Conservation (phyloP, 495 filamentous ascomycete genomes). For the Lasiosphaeria hispida region DNA sequence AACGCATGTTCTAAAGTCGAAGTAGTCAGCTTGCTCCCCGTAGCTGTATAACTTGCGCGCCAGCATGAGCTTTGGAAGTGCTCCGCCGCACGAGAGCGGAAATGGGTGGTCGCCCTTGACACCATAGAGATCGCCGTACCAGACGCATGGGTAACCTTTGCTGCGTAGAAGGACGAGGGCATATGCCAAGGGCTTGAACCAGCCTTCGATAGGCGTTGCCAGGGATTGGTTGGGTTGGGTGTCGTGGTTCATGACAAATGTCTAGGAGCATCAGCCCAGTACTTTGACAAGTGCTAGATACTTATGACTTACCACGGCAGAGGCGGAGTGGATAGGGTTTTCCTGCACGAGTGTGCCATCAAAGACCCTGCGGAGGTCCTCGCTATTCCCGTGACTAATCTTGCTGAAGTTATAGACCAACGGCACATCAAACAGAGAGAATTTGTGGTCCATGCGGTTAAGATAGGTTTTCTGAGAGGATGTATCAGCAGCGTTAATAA, state of each 20-base stretch:
- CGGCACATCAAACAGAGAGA: constrained; percentile 65
- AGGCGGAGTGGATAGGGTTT: constrained; percentile 53
- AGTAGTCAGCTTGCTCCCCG: constrained; percentile 67
- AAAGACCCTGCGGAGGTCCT: constrained; percentile 62
- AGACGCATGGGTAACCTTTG: constrained; percentile 66
- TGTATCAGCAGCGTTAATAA: background rate
- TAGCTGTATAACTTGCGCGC: constrained; percentile 69
- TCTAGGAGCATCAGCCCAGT: constrained; percentile 21
- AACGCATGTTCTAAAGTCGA: constrained; percentile 63
- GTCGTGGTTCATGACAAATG: constrained; percentile 55
- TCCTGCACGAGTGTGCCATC: constrained; percentile 57
- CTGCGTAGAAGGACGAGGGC: constrained; percentile 63
- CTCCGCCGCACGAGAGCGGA: constrained; percentile 57
- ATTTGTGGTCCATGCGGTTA: constrained; percentile 53
- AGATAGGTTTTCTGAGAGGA: constrained; percentile 46
- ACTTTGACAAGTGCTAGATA: background rate
- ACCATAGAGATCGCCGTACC: constrained; percentile 74
- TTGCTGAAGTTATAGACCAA: constrained; percentile 63
- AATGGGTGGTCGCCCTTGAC: constrained; percentile 51
- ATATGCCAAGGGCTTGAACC: constrained; percentile 61
- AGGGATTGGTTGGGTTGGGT: constrained; percentile 61
- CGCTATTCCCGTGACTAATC: constrained; percentile 48
- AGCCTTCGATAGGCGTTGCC: constrained; percentile 51
- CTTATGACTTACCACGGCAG: constrained; percentile 55
- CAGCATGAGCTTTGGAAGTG: constrained; percentile 57